Conservation (phyloP, 2,329 filamentous ascomycete genomes). For the Trichoderma afroharzianum region DNA sequence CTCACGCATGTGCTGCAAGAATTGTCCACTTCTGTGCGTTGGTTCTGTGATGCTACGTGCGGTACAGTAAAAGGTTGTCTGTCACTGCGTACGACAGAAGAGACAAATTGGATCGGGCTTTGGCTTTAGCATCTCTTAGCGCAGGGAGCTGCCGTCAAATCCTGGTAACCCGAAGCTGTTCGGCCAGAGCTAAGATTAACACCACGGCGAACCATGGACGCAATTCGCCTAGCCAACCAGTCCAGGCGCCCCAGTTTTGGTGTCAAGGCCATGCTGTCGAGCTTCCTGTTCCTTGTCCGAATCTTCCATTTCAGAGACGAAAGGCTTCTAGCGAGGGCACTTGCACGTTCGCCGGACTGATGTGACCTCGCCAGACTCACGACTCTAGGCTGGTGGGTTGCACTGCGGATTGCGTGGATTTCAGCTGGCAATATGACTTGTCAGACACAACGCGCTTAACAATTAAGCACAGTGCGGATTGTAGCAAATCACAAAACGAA, state of each 20-base stretch:
- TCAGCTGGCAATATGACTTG: not conserved
- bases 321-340: not conserved
- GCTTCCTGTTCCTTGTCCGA: not conserved
- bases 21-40: not conserved
- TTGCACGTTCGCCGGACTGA: not conserved
- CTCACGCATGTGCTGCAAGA: not conserved
- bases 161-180: not conserved
- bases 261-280: not conserved
- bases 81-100: not conserved
- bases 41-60: not conserved
- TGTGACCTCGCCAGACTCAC: not conserved
- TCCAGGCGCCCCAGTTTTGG: not conserved
- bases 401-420: not conserved
- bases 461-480: not conserved
- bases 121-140: slow-evolving; percentile 2
- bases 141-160: slow-evolving; percentile 8
- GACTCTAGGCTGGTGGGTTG: not conserved
- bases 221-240: not conserved
- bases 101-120: not conserved
- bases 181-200: not conserved
- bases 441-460: not conserved
- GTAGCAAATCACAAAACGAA: not conserved
- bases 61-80: not conserved
- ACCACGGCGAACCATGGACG: not conserved
- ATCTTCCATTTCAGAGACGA: not conserved